These are phyloP conservation scores for Cladosporium sp. DNA, from an alignment of 2,329 filamentous ascomycete species.

Conservation along the genomic window DNA sequence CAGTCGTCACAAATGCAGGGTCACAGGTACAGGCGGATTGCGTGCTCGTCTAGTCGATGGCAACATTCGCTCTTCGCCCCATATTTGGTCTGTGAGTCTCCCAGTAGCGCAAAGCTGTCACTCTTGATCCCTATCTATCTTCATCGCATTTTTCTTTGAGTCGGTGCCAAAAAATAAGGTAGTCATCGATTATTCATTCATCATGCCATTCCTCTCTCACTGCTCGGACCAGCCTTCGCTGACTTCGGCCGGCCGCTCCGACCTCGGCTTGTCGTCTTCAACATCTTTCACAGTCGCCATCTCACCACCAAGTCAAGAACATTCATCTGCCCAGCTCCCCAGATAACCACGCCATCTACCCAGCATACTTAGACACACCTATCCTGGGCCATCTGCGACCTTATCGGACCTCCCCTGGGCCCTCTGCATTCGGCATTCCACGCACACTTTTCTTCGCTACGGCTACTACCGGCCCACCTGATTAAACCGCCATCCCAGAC, in stretches of 20 bases:
- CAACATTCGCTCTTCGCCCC: conserved; percentile 1
- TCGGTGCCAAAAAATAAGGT: too few species aligned
- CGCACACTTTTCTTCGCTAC: background rate
- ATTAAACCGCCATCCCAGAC: conserved; percentile 1
- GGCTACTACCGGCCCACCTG: conserved; percentile 5
- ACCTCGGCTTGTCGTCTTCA: background rate
- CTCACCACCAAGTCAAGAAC: too few species aligned
- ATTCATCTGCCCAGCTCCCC: too few species aligned
- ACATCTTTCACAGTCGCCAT: background rate
- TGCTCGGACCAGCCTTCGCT: background rate
- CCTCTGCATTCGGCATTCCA: too few species aligned
- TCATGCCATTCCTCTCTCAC: background rate
- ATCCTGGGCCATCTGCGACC: too few species aligned
- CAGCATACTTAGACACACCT: too few species aligned
- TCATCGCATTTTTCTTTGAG: background rate
- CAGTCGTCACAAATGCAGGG: conserved; percentile 5
- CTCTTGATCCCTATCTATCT: background rate
- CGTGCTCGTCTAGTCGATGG: conserved; percentile 6
- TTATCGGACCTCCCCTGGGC: too few species aligned
- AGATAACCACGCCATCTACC: too few species aligned
- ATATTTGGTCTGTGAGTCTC: conserved; percentile 3
- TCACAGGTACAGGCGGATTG: background rate
- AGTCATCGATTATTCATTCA: too few species aligned
- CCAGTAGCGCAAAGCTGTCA: too few species aligned
- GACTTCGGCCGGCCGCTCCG: conserved; percentile 11